phyloP scores from a whole-genome alignment of 2,329 filamentous ascomycete species.

The Fusarium torulosum region DNA sequence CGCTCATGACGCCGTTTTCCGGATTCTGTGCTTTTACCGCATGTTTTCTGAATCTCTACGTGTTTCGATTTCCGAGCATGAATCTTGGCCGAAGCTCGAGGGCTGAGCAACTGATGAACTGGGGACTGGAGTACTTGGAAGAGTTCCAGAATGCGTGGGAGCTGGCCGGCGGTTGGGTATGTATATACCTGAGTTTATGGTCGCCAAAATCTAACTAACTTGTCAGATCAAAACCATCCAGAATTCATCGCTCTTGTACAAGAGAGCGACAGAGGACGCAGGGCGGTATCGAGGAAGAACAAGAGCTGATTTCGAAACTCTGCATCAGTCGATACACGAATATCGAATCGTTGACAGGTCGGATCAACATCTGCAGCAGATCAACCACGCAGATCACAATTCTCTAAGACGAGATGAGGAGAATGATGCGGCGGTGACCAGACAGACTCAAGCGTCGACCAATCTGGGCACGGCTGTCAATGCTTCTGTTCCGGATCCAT shows the following conservation, averaged over 20 bases:
- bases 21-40: conserved; percentile 62
- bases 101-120: conserved; percentile 39
- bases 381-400: conserved; percentile 40
- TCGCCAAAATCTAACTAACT: neutral
- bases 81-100: conserved; percentile 46
- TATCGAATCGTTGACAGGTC: conserved; percentile 39
- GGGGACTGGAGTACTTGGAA: conserved; percentile 38
- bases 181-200: accelerated
- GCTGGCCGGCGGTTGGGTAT: conserved; percentile 42
- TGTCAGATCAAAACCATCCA: conserved; percentile 44
- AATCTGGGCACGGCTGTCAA: neutral
- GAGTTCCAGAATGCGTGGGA: conserved; percentile 44
- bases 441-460: neutral
- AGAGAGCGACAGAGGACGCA: conserved; percentile 40
- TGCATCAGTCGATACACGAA: conserved; percentile 42
- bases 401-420: neutral
- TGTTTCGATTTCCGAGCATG: conserved; percentile 57
- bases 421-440: neutral
- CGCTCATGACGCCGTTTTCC: conserved; percentile 57
- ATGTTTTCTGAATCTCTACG: conserved; percentile 58
- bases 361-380: conserved; percentile 41
- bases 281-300: conserved; percentile 36
- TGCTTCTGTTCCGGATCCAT: conserved; percentile 30
- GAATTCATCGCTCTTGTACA: conserved; percentile 37
- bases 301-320: conserved; percentile 38